Evolutionary conservation across 2,329 filamentous ascomycete species (phyloP), one percentile per base, ranked within the genome.

Genomic region (Ophiostoma pallidulum): DNA sequence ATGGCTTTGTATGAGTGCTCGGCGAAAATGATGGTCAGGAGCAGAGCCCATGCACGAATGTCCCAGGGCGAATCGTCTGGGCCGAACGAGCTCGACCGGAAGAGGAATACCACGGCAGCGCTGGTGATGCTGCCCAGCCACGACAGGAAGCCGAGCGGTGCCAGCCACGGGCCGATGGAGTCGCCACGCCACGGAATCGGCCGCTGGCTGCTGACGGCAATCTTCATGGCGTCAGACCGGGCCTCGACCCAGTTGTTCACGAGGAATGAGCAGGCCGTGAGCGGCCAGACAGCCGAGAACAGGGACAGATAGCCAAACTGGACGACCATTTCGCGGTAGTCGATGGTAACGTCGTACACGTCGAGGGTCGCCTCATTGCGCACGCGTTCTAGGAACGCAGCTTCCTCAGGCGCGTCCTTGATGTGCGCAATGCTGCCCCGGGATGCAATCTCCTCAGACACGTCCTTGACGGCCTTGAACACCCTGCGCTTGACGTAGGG

Each of bases 241-340:
- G 97, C 77, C 62, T 97, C 92, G 49, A 98, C 70, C 89, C 91
- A 97, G 68, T 97, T 94, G 68, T 97, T 97, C 64, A 92, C 70
- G 12, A 97, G 69, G 69, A 97, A 97, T 2, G 85, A 91, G 48
- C 88, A 74, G 2, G 85, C 83, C 0, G 91, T 90, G n/a, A 97
- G 71, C 0, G 92, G 92, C 92, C 92, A 98, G 47, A 95, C 81
- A 3, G 92, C 86, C 0, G 87, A 92, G 64, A 97, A 97, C 9
- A 97, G 75, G 0, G 86, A 84, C 0, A 98, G 74, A 62, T 96
- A 97, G 26, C 90, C 78, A 56, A 81, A 84, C 58, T 92, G 87
- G 51, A 95, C 79, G 24, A 89, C 79, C 89, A 95, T 95, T 67
- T 98, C 92, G 32, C 92, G 77, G 53, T 96, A 86, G 61, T 98